Evolutionary conservation across 306 rosid species (phyloP).

Genomic region (Vigna mungo): DNA sequence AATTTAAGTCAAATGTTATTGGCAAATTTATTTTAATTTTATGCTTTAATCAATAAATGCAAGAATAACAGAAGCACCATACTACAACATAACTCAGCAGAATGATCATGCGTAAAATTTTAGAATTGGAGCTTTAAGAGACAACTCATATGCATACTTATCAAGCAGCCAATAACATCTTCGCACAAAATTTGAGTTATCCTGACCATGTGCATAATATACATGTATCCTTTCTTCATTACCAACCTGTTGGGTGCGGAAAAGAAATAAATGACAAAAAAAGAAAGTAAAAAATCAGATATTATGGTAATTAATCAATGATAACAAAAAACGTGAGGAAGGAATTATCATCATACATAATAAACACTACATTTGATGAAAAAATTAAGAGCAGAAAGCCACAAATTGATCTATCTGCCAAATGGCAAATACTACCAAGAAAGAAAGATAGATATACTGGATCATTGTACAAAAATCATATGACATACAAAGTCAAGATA

Average conservation of each 20-base stretch:
- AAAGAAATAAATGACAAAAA: constrained; percentile 28
- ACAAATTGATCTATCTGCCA: constrained; percentile 24
- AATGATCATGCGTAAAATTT: constrained; percentile 21
- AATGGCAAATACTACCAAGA: constrained; percentile 13
- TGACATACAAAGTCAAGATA: constrained; percentile 22
- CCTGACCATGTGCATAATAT: constrained; percentile 95
- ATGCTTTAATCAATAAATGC: constrained; percentile 26
- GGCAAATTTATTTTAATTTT: constrained; percentile 20
- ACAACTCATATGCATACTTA: constrained; percentile 68
- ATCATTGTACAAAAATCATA: constrained; percentile 12
- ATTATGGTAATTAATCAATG: constrained; percentile 11
- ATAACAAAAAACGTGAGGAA: constrained; percentile 25
- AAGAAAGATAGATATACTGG: constrained; percentile 29
- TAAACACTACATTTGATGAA: constrained; percentile 21
- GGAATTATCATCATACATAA: constrained; percentile 16
- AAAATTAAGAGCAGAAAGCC: not conserved
- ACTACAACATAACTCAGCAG: constrained; percentile 39
- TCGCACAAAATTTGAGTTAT: constrained; percentile 79
- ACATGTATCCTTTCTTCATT: constrained; percentile 98
- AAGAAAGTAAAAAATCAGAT: constrained; percentile 42
- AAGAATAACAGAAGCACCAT: constrained; percentile 34
- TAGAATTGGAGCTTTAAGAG: constrained; percentile 34
- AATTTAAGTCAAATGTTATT: constrained; percentile 19
- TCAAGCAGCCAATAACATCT: constrained; percentile 98
- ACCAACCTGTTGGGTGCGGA: constrained; percentile 70